These are phyloP conservation scores for Leccinum rimulosum DNA, from an alignment of 768 basidiomycete genomes.

Conservation along the genomic window DNA sequence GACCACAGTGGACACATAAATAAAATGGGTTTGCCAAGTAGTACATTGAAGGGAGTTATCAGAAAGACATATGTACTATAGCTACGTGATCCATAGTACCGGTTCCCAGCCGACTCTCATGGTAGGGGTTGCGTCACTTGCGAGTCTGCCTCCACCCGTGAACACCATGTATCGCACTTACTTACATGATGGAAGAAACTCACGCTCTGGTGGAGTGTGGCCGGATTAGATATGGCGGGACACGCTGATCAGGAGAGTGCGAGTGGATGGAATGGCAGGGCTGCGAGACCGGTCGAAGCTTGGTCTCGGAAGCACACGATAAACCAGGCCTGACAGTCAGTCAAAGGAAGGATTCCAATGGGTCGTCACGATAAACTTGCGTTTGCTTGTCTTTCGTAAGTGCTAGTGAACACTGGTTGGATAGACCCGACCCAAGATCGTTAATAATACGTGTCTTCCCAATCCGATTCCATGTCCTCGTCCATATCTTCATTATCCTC, in stretches of 20 bases:
- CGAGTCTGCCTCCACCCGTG: background rate
- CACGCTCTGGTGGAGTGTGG: background rate
- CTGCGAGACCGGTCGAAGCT: background rate
- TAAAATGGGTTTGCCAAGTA: constrained; percentile 16
- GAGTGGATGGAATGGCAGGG: background rate
- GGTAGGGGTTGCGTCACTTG: background rate
- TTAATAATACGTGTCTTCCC: constrained; percentile 14
- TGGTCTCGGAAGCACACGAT: background rate
- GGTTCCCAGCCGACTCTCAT: background rate
- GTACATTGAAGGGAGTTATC: background rate
- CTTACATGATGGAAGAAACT: background rate
- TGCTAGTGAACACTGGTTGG: no score
- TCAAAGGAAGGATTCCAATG: background rate
- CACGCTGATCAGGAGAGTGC: background rate
- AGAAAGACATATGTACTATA: background rate
- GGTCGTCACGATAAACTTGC: background rate
- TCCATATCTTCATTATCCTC: no score
- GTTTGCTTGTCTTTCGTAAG: no score
- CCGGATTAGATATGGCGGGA: background rate
- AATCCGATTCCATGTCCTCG: background rate
- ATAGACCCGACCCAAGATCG: background rate
- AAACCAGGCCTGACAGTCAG: background rate
- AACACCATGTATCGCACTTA: background rate
- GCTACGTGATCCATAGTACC: no score
- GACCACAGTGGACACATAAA: constrained; percentile 41